These are phyloP conservation scores for Pseudogymnoascus pannorum DNA, from an alignment of 2,329 filamentous ascomycete species.

Conservation along the genomic window DNA sequence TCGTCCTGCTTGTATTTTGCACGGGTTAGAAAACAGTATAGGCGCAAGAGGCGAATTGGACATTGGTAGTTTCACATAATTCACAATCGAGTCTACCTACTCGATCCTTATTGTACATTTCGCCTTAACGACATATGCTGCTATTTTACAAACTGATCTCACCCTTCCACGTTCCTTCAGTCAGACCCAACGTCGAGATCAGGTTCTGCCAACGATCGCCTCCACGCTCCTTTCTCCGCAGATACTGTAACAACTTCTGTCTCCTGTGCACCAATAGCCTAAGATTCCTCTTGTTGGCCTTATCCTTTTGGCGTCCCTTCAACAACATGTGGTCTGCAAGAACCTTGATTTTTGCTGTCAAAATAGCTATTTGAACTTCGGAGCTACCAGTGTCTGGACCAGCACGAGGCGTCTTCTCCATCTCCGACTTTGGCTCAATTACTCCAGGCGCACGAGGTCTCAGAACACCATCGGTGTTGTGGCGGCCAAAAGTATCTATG, in stretches of 20 bases:
- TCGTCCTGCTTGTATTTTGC: slow-evolving; percentile 6
- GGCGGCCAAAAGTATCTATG: slow-evolving; percentile 80
- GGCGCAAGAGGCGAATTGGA: slow-evolving; percentile 7
- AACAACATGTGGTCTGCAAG: slow-evolving; percentile 64
- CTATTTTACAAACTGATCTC: slow-evolving; percentile 66
- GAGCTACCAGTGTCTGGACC: slow-evolving; percentile 90
- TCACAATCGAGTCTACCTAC: slow-evolving; percentile 9
- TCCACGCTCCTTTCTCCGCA: slow-evolving; percentile 83
- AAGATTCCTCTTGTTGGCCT: slow-evolving; percentile 88
- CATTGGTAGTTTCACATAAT: slow-evolving; percentile 8
- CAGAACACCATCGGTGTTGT: slow-evolving; percentile 72
- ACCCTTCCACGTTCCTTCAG: slow-evolving; percentile 80
- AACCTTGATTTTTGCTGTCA: slow-evolving; percentile 87
- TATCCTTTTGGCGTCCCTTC: slow-evolving; percentile 70
- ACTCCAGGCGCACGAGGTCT: slow-evolving; percentile 33
- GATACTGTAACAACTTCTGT: slow-evolving; percentile 81
- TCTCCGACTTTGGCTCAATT: slow-evolving; percentile 15
- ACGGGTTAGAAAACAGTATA: slow-evolving; percentile 1
- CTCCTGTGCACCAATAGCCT: slow-evolving; percentile 77
- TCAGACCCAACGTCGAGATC: slow-evolving; percentile 75
- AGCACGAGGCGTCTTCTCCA: slow-evolving; percentile 54
- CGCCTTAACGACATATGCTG: slow-evolving; percentile 19
- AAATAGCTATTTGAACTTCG: slow-evolving; percentile 94
- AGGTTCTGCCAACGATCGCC: slow-evolving; percentile 85
- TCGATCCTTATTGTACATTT: slow-evolving; percentile 21